phyloP scores from a whole-genome alignment of 2,329 filamentous ascomycete species.

The Curvularia verruculosa region DNA sequence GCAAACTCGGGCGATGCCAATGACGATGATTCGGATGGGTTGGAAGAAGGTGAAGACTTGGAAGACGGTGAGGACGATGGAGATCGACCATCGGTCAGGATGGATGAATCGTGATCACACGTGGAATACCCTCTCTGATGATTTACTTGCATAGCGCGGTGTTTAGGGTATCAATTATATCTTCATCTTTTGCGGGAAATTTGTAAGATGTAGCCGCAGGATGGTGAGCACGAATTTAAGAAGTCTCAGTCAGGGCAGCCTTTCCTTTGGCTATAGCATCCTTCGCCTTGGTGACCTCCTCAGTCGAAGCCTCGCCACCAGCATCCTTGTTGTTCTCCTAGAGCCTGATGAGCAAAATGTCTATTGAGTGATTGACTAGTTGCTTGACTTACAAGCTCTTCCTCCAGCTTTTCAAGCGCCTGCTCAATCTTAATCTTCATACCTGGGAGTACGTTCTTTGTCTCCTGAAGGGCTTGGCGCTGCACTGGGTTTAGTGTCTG shows the following conservation, averaged over 20 bases:
- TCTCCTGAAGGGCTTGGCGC: conserved; percentile 85
- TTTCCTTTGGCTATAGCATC: conserved; percentile 50
- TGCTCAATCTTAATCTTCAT: conserved; percentile 73
- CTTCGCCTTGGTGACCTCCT: conserved; percentile 55
- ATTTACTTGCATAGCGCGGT: conserved; percentile 43
- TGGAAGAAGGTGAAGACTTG: conserved; percentile 42
- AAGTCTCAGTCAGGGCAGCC: conserved; percentile 45
- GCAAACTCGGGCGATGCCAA: conserved; percentile 29
- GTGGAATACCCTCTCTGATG: background rate
- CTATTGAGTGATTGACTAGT: conserved; percentile 17
- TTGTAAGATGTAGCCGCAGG: conserved; percentile 1
- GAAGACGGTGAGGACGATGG: conserved; percentile 41
- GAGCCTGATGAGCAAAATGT: too few relatives aligned
- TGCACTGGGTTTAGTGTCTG: conserved; percentile 47
- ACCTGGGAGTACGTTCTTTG: conserved; percentile 78
- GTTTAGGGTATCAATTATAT: conserved; percentile 30
- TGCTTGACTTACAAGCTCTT: conserved; percentile 68
- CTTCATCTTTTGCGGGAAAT: conserved; percentile 3
- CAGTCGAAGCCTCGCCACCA: conserved; percentile 46
- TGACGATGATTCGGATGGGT: conserved; percentile 42
- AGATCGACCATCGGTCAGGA: conserved; percentile 27
- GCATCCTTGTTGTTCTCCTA: conserved; percentile 52
- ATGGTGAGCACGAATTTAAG: conserved; percentile 12
- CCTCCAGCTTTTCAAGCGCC: conserved; percentile 74
- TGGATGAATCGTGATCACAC: conserved; percentile 40